phyloP scores from a whole-genome alignment of 371 early-diverging fungal genomes.

The Mortierella sp. region DNA sequence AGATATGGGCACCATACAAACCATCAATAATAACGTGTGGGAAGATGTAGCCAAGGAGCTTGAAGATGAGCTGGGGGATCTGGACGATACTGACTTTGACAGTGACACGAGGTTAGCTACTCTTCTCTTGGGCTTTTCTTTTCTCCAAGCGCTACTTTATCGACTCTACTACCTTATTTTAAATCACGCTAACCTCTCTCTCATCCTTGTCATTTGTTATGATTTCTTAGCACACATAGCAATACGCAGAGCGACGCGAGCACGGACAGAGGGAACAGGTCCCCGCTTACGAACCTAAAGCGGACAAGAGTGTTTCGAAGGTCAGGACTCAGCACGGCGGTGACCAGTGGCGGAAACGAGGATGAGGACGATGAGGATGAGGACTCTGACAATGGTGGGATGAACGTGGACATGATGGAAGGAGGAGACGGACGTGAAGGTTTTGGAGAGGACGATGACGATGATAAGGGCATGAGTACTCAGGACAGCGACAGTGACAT shows the following conservation, averaged over 20 bases:
- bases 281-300: constrained; percentile 34
- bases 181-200: background rate
- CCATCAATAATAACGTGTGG: constrained; percentile 67
- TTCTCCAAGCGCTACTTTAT: background rate
- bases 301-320: constrained; percentile 39
- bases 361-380: constrained; percentile 36
- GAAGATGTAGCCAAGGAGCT: constrained; percentile 70
- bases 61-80: constrained; percentile 68
- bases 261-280: constrained; percentile 27
- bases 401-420: constrained; percentile 36
- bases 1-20: constrained; percentile 49
- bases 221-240: constrained; percentile 35
- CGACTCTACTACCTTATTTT: background rate
- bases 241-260: constrained; percentile 51
- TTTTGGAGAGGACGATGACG: constrained; percentile 59
- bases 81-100: constrained; percentile 66
- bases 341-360: constrained; percentile 33
- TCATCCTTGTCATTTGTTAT: background rate
- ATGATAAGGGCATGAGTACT: constrained; percentile 29
- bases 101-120: constrained; percentile 59
- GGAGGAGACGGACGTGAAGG: constrained; percentile 19
- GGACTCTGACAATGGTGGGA: constrained; percentile 34
- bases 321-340: constrained; percentile 37
- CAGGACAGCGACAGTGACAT: constrained; percentile 51
- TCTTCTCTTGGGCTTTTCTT: constrained; percentile 16